A percentile compares a stretch with the other conserved stretches of the same genome.
phyloP scores from a whole-genome alignment of 2,329 filamentous ascomycete genomes.

The Cryphonectria radicalis region DNA sequence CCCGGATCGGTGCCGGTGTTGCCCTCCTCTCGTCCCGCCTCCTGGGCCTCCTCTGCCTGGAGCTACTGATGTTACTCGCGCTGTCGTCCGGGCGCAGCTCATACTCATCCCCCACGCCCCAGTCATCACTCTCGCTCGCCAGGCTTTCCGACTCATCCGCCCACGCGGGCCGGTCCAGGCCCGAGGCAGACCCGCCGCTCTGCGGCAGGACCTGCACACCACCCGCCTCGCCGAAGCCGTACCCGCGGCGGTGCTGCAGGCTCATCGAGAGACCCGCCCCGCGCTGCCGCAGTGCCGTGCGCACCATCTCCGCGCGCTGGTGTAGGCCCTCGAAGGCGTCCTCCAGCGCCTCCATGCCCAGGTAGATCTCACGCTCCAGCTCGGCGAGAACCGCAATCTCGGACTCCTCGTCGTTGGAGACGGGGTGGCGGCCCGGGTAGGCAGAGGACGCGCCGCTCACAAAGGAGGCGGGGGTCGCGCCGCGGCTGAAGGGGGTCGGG shows the following conservation, averaged over 20 bases:
- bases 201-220: conserved; percentile 60
- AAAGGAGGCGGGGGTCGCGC: conserved; percentile 53
- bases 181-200: conserved; percentile 50
- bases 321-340: conserved; percentile 95
- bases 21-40: conserved; percentile 65
- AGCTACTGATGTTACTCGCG: conserved; percentile 79
- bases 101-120: conserved; percentile 55
- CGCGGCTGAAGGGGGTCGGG: conserved; percentile 55
- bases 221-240: conserved; percentile 33
- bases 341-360: conserved; percentile 91
- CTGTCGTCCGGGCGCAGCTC: conserved; percentile 77
- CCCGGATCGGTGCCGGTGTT: conserved; percentile 74
- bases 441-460: conserved; percentile 52
- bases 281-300: conserved; percentile 78
- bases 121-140: conserved; percentile 58
- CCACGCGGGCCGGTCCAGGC: conserved; percentile 53
- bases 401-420: conserved; percentile 91
- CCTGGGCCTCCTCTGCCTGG: conserved; percentile 68
- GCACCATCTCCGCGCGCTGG: conserved; percentile 78
- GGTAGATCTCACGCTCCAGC: conserved; percentile 90
- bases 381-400: conserved; percentile 90
- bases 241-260: conserved; percentile 60
- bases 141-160: conserved; percentile 47
- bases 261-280: conserved; percentile 74
- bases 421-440: conserved; percentile 57